Conservation (phyloP, 2,329 filamentous ascomycete genomes). For the Ampelomyces quisqualis region DNA sequence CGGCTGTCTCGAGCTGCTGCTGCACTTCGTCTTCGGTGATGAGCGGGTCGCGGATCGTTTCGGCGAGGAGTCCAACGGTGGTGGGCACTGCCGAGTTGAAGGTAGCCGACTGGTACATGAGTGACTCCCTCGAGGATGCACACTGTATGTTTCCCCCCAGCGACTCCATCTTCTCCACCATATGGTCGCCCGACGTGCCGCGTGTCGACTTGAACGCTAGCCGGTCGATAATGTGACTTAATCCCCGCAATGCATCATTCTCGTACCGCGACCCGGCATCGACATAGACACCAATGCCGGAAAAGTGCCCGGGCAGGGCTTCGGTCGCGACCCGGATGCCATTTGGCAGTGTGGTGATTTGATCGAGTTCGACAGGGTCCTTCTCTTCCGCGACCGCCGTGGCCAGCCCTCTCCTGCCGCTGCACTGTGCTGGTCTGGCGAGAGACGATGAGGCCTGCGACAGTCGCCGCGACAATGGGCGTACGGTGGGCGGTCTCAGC, state of each 20-base stretch:
- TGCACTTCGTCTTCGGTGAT: conserved; percentile 85
- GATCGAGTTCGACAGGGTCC: conserved; percentile 84
- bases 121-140: conserved; percentile 87
- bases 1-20: conserved; percentile 84
- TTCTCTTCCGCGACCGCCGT: conserved; percentile 46
- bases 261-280: conserved; percentile 95
- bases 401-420: conserved; percentile 32
- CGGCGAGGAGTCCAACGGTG: conserved; percentile 80
- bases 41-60: conserved; percentile 83
- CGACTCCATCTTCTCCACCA: conserved; percentile 83
- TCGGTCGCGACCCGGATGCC: conserved; percentile 93
- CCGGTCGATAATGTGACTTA: conserved; percentile 94
- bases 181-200: conserved; percentile 71
- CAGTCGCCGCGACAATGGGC: conserved; percentile 32
- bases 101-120: conserved; percentile 98
- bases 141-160: conserved; percentile 96
- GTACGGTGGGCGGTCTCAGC: conserved; percentile 34
- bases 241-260: conserved; percentile 77
- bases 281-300: conserved; percentile 92
- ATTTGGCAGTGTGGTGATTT: conserved; percentile 86
- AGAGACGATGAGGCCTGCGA: conserved; percentile 21
- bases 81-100: conserved; percentile 90
- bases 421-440: conserved; percentile 18
- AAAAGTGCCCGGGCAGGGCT: conserved; percentile 89
- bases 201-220: conserved; percentile 90